These are phyloP conservation scores for Diplodia intermedia DNA, from an alignment of 2,329 filamentous ascomycete species.

Conservation along the genomic window DNA sequence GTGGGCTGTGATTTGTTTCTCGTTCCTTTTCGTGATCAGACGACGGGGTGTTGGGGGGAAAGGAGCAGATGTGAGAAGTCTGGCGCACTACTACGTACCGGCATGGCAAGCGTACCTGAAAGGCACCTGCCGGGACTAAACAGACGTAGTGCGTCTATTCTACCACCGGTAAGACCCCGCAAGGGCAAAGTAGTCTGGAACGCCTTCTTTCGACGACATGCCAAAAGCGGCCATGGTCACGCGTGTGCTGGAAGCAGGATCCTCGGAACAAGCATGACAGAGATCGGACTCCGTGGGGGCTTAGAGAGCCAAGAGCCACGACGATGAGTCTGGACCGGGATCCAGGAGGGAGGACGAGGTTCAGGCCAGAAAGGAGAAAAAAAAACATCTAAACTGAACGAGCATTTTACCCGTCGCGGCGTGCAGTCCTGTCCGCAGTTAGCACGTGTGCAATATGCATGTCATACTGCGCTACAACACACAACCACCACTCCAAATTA, in stretches of 20 bases:
- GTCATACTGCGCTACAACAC: slow-evolving; percentile 11
- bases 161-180: background rate
- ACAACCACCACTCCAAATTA: background rate
- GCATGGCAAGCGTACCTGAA: slow-evolving; percentile 1
- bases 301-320: background rate
- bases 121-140: background rate
- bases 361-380: background rate
- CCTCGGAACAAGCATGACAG: background rate
- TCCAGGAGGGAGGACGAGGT: background rate
- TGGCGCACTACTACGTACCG: background rate
- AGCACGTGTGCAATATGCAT: background rate
- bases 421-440: background rate
- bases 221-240: background rate
- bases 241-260: background rate
- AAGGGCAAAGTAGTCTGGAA: background rate
- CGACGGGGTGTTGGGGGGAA: background rate
- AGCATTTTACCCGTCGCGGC: background rate
- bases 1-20: background rate
- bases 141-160: background rate
- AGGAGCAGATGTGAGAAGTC: background rate
- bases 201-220: slow-evolving; percentile 2
- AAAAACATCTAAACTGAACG: background rate
- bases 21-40: background rate
- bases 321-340: background rate
- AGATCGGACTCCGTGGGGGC: background rate